These are phyloP conservation scores for Fraxinus albicans DNA, from an alignment of 305 asterid genomes.

Conservation along the genomic window DNA sequence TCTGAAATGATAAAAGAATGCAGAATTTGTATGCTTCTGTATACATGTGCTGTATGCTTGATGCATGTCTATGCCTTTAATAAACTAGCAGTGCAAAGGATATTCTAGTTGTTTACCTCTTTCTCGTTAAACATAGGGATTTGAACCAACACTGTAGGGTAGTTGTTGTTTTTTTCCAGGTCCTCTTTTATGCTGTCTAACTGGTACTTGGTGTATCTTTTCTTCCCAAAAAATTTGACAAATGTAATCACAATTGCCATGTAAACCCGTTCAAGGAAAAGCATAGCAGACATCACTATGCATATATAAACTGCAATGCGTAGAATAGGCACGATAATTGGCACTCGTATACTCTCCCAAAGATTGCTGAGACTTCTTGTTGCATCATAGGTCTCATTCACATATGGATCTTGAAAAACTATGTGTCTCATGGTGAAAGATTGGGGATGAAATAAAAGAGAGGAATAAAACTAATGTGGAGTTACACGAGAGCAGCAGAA, in stretches of 20 bases:
- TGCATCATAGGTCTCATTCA: conserved; percentile 49
- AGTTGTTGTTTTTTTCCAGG: conserved; percentile 58
- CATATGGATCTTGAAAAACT: conserved; percentile 32
- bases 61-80: conserved; percentile 21
- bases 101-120: conserved; percentile 50
- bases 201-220: conserved; percentile 75
- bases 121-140: conserved; percentile 84
- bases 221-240: conserved; percentile 63
- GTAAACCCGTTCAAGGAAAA: conserved; percentile 66
- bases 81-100: neutral
- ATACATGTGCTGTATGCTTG: conserved; percentile 1
- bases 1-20: neutral
- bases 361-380: conserved; percentile 39
- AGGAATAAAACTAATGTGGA: conserved; percentile 15
- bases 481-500: conserved; percentile 17
- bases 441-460: conserved; percentile 17
- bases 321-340: conserved; percentile 59
- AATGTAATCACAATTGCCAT: conserved; percentile 74
- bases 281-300: conserved; percentile 79
- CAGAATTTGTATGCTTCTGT: neutral
- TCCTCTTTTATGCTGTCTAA: conserved; percentile 65
- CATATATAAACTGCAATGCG: conserved; percentile 54
- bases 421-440: conserved; percentile 57
- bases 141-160: conserved; percentile 81
- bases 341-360: conserved; percentile 67